These are phyloP conservation scores for Meripilus lineatus DNA, from an alignment of 1,284 basidiomycete genomes.

Conservation along the genomic window DNA sequence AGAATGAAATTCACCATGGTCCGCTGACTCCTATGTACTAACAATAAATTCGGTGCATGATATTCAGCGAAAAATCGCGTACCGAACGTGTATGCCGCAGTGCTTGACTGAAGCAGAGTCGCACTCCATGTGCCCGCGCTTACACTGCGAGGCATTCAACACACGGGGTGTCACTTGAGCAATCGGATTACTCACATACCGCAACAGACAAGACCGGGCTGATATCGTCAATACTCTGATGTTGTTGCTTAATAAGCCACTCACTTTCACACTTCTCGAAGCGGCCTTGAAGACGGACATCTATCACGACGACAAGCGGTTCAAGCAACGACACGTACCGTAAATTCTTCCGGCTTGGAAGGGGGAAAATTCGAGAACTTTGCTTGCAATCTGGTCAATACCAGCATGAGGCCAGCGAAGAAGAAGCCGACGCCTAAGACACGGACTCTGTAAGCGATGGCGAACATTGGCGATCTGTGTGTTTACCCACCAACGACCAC, in stretches of 20 bases:
- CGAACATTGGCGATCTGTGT: background rate
- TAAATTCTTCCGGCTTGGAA: constrained; percentile 52
- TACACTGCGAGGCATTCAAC: constrained; percentile 36
- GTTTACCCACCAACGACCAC: constrained; percentile 39
- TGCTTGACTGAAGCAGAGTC: constrained; percentile 53
- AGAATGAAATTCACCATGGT: constrained; percentile 36
- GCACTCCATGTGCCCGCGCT: constrained; percentile 58
- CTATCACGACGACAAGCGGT: background rate
- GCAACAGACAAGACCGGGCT: constrained; percentile 65
- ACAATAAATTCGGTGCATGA: no score
- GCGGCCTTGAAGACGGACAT: constrained; percentile 26
- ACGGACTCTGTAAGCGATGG: background rate
- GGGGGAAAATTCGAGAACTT: constrained; percentile 43
- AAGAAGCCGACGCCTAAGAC: constrained; percentile 43
- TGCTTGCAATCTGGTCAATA: constrained; percentile 40
- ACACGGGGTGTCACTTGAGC: background rate
- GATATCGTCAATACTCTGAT: constrained; percentile 7
- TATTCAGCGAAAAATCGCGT: constrained; percentile 9
- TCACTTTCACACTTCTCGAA: constrained; percentile 44
- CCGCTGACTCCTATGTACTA: constrained; percentile 41
- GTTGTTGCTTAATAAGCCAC: background rate
- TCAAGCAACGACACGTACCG: constrained; percentile 23
- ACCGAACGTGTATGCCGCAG: constrained; percentile 51
- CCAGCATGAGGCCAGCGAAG: constrained; percentile 44
- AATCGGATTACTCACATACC: constrained; percentile 40